Base-by-base conservation (phyloP, 345 rosid genomes). In the Cardiospermum halicacabum region DNA sequence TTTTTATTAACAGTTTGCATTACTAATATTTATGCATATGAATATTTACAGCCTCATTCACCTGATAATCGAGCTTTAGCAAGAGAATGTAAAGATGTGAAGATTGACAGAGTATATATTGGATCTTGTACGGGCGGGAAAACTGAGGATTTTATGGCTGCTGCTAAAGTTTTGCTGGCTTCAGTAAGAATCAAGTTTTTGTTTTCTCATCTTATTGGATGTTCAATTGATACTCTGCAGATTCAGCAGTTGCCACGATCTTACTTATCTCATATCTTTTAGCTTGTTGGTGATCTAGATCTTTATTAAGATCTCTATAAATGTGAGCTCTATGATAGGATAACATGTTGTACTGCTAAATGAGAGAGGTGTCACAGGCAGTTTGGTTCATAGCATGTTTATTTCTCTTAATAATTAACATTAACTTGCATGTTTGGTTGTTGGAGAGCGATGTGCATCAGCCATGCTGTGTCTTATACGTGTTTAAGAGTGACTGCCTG, bases 101-200 rank as follows among this genome's bases (percentile, higher is more conserved):
- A 94, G 80, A 87, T 94, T 56, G 99, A 91, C 82, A 79, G 99
- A 73, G 99, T 94, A 53, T 94, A 91, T 68, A 94, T 94, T 19
- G 99, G 99, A 70, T 94, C 97, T 62, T 94, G 99, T 77, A 94
- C 97, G n/a, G 97, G 99, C 59, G 99, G 99, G 24, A 94, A 91
- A 77, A 87, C 96, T 0, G 96, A 89, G 70, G 97, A 89, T 74
- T 94, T 94, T 65, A 78, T 94, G 70, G 97, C 97, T 65, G 99
- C 87, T 42, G 97, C 99, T 40, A 89, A 83, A 87, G 86, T 94
- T 50, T 81, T 94, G 69, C 74, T 80, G 28, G 92, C 87, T 75
- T 80, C 97, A 16, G 96, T 94, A 79, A 76, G 96, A 67, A 31
- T 60, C 57, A 27, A 60, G 28, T 50, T n/a, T 45, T 19, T 32